Evolutionary conservation across 192 early-diverging fungal genomes (phyloP), one percentile per base, ranked within the genome.

Genomic region (Gamsiella multidivaricata): DNA sequence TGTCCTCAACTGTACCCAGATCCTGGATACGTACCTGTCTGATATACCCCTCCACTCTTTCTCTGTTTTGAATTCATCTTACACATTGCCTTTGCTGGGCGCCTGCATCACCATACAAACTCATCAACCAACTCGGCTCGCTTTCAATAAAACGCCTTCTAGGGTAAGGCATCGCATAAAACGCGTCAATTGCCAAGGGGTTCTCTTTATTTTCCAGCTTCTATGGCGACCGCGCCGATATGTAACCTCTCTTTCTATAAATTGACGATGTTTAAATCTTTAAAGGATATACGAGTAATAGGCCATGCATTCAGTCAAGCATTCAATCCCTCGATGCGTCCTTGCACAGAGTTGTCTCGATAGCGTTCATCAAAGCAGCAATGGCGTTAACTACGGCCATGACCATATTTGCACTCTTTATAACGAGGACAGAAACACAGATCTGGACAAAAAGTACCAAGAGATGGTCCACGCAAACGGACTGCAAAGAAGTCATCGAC

Each of bases 391-490:
- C 4, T 46, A 20, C 47, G 39, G 22, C 53, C 46, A 34, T 23
- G 33, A 39, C 11, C 25, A 41, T 41, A 18, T 18, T 46, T 18
- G 6, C 5, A 23, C 4, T 22, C 8, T 34, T 31, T 22, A n/a
- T 1, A 50, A 32, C 41, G 32, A 62, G 6, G 60, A 68, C 12
- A 43, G 52, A 25, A 78, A 78, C 31, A 33, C 65, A 14, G 73
- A 78, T 26, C 11, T 68, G 37, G 60, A 69, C 33, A 52, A 76
- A 22, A 17, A 62, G 36, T 55, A 76, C 20, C 72, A 67, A n/a
- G 55, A 67, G 15, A 15, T 62, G 7, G 58, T 49, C 15, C 34
- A 31, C 18, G 34, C 42, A 2, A 62, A 62, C 36, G 51, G 52
- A 25, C 54, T 33, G 11, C 73, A 78, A 17, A 22, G 33, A 20